Evolutionary conservation across 1,284 basidiomycete genomes (phyloP).

Genomic region (Heliocybe sulcata): DNA sequence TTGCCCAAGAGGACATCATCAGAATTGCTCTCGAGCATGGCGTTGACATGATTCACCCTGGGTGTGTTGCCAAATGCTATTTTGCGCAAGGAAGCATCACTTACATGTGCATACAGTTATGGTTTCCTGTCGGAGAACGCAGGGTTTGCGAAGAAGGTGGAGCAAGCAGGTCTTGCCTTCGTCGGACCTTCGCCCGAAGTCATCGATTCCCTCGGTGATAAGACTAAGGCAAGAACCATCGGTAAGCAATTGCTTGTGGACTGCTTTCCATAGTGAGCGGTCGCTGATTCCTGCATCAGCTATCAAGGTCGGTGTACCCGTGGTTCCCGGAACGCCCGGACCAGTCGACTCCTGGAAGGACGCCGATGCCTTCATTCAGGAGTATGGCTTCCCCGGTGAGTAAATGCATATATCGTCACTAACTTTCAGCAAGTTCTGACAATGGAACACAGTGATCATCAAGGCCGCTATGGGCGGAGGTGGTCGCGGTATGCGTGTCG

Average conservation of each 20-base stretch:
- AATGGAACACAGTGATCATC: slow-evolving; percentile 67
- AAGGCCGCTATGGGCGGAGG: slow-evolving; percentile 99
- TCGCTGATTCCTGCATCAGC: slow-evolving; percentile 26
- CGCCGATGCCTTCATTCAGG: slow-evolving; percentile 85
- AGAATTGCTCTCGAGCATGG: slow-evolving; percentile 92
- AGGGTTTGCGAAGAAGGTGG: slow-evolving; percentile 91
- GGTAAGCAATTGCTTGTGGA: slow-evolving; percentile 35
- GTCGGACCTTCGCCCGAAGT: slow-evolving; percentile 95
- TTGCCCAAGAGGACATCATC: slow-evolving; percentile 97
- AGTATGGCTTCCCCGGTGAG: slow-evolving; percentile 91
- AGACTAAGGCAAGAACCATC: slow-evolving; percentile 92
- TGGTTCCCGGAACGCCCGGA: slow-evolving; percentile 96
- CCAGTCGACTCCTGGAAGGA: slow-evolving; percentile 82
- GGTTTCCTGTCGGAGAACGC: slow-evolving; percentile 99
- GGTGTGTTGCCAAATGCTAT: slow-evolving; percentile 40
- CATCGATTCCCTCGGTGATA: slow-evolving; percentile 97
- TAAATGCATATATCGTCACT: slow-evolving; percentile 4
- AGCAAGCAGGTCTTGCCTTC: slow-evolving; percentile 95
- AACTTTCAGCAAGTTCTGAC: neutral
- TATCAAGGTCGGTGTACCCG: slow-evolving; percentile 86
- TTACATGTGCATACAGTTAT: slow-evolving; percentile 50
- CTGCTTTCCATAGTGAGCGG: slow-evolving; percentile 3
- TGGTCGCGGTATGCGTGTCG: slow-evolving; percentile 98
- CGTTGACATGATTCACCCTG: slow-evolving; percentile 99
- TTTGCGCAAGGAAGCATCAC: slow-evolving; percentile 11